Base-by-base conservation (phyloP, 768 basidiomycete genomes). In the Pulveroboletus sp. region DNA sequence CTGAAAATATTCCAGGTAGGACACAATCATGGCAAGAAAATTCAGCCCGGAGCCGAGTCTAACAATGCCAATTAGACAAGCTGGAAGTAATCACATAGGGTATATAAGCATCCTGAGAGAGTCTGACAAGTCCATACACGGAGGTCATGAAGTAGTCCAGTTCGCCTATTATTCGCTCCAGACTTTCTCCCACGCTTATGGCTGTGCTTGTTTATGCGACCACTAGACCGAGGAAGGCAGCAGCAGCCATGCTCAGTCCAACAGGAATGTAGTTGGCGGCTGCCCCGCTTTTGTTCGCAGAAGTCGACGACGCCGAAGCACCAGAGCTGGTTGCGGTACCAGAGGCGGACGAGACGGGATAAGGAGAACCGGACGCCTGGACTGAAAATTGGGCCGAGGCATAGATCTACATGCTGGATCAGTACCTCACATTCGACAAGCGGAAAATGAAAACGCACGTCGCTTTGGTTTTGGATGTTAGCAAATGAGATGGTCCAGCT, bases 361-460 rank as follows among this genome's bases (percentile, higher is more conserved):
- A 87, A 12, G 70, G 8, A 31, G 84, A 72, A 42, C 80, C 81
- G 27, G 68, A 51, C 6, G 82, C 60, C 62, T 82, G 79, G 65
- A 90, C 75, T 62, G 81, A 78, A 64, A 90, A 90, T 17, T 5
- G 67, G 62, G 47, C 73, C 40, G 23, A 83, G 79, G 82, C 81
- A 51, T 74, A 87, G 46, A 88, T 49, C 82, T 89, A 41, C 4
- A 37, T 5, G 11, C 21, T 29, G 34, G 21, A 13, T 42, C 37
- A 34, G 40, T n/a, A 45, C 40, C 9, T 24, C n/a, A 17, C 20
- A 29, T 43, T 21, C 5, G 19, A 49, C 21, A 12, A 39, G 24
- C 13, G 11, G 20, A 25, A 13, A 25, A 24, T 4, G 17, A 14
- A 48, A 13, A 75, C 79, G 53, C 51, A 85, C 85, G 29, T 86